phyloP scores from a whole-genome alignment of 2,329 filamentous ascomycete genomes.

The Pyrenochaeta sp. region DNA sequence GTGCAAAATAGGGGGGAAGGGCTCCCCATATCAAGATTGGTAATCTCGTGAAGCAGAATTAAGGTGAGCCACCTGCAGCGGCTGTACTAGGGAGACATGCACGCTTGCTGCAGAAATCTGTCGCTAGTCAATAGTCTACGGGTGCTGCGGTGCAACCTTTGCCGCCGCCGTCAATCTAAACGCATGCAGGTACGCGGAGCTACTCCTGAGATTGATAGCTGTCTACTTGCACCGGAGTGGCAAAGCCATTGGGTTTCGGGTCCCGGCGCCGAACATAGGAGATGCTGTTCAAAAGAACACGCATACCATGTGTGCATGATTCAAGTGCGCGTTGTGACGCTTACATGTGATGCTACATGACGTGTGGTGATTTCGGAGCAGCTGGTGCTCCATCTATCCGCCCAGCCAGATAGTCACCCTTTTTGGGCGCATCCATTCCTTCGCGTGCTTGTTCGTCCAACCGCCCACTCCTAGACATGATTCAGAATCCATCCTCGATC shows the following conservation, averaged over 20 bases:
- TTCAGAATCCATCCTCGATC: constrained; percentile 62
- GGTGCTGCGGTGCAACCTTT: constrained; percentile 9
- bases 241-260: not conserved
- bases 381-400: too few relatives aligned
- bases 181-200: constrained; percentile 31
- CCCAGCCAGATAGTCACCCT: too few relatives aligned
- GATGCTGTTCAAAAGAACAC: not conserved
- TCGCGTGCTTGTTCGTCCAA: too few relatives aligned
- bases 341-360: not conserved
- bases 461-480: too few relatives aligned
- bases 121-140: constrained; percentile 3
- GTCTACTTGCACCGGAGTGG: not conserved
- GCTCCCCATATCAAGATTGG: not conserved
- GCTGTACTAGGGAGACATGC: constrained; percentile 5
- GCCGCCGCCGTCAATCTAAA: constrained; percentile 16
- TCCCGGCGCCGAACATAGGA: not conserved
- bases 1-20: not conserved
- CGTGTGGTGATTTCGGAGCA: too few relatives aligned
- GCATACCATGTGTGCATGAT: not conserved
- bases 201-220: constrained; percentile 24
- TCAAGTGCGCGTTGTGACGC: not conserved
- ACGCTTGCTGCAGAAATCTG: constrained; percentile 5
- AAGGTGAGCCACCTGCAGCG: constrained; percentile 15
- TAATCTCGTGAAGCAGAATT: constrained; percentile 5
- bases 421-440: too few relatives aligned